Evolutionary conservation across 2,329 filamentous ascomycete genomes (phyloP), one percentile per base, ranked within the genome.

Genomic region (Chaetomium sp.): DNA sequence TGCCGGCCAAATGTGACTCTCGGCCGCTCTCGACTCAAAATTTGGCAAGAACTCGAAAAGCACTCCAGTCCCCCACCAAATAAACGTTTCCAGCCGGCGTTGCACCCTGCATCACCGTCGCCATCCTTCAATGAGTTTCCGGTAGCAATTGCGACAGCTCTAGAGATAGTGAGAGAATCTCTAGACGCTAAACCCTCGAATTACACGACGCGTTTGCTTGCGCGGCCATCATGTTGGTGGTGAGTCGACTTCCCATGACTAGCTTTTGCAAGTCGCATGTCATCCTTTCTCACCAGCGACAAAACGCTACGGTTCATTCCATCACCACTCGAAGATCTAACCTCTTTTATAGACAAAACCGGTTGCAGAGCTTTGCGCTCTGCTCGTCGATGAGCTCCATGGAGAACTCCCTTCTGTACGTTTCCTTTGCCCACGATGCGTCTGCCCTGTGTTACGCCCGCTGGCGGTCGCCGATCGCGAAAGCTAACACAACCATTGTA

Each of bases 331-430:
- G 6, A 34, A 14, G 35, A 8, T 38, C 68, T 72, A 57, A 72
- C 63, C 35, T 55, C 27, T 5, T n/a, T 3, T 38, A 32, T 61
- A 86, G 83, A 84, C 82, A 59, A 84, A 90, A 76, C 82, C 88
- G 70, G 80, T 88, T 64, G 84, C 87, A 67, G 89, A 96, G 81
- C 88, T 97, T 68, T 96, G 90, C 77, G 82, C 86, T 76, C 84
- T 95, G 69, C 81, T 96, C 61, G 86, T 97, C 61, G 85, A 91
- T 69, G 91, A 96, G 70, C 80, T 89, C 57, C 92, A 94, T 71
- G 94, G 94, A 68, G 89, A 95, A 74, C 84, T 97, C 57, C 90
- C 91, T 60, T 89, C 90, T 69, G 92, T 96, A 87, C 67, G 87
- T 76, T 36, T 19, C 45, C 36, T 57, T 41, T 10, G 36, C 52